phyloP scores from a whole-genome alignment of 202 grass and related monocot genomes.

The Eragrostis tef region DNA sequence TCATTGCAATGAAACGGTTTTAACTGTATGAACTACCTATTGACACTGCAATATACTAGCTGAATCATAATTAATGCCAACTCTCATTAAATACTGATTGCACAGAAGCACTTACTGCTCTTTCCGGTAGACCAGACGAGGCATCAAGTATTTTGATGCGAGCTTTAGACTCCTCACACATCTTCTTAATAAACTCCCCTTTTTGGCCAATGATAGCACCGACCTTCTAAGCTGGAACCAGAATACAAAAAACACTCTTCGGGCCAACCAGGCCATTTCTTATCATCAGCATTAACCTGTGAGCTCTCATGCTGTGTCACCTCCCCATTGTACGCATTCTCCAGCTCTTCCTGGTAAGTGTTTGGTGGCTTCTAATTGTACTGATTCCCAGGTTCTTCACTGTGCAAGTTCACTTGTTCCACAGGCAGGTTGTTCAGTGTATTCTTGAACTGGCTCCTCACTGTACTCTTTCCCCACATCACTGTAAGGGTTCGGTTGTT shows the following conservation, averaged over 20 bases:
- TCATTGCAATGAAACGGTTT: slow-evolving; percentile 27
- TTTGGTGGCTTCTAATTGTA: slow-evolving; percentile 43
- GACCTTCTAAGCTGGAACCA: slow-evolving; percentile 81
- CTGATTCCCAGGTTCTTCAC: slow-evolving; percentile 47
- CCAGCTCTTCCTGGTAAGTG: slow-evolving; percentile 36
- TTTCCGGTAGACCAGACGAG: slow-evolving; percentile 76
- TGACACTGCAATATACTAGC: slow-evolving; percentile 15
- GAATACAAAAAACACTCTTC: slow-evolving; percentile 85
- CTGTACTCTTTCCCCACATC: background rate
- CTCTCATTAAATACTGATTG: background rate
- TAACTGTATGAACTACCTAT: slow-evolving; percentile 8
- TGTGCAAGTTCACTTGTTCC: slow-evolving; percentile 42
- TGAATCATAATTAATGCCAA: slow-evolving; percentile 31
- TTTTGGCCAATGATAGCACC: slow-evolving; percentile 90
- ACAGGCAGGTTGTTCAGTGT: slow-evolving; percentile 28
- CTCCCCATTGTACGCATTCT: slow-evolving; percentile 51
- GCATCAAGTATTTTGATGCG: slow-evolving; percentile 94
- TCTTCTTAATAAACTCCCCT: slow-evolving; percentile 91
- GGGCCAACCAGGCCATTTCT: slow-evolving; percentile 88
- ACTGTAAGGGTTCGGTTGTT: background rate
- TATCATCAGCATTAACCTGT: slow-evolving; percentile 47
- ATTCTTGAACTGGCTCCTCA: slow-evolving; percentile 26
- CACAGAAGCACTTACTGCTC: slow-evolving; percentile 68
- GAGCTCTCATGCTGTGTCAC: slow-evolving; percentile 24
- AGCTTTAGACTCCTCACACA: slow-evolving; percentile 80